A percentile compares a stretch with the other conserved stretches of the same genome.
Conservation (phyloP, 1,139 yeast genomes). For the Meyerozyma sp. region DNA sequence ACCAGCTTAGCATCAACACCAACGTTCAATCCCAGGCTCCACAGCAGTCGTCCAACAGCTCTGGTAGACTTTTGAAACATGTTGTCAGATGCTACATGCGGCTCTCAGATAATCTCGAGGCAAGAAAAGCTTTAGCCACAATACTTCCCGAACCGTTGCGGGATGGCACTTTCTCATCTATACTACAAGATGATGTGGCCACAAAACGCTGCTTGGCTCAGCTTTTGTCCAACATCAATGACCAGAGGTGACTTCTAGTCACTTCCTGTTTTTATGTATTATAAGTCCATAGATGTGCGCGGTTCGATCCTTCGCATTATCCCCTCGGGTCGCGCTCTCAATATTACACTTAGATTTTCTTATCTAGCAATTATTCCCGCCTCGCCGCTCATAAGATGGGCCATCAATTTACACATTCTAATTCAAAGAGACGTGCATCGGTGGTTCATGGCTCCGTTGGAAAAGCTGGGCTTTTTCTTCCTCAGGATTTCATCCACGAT, state of each 20-base stretch:
- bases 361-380: background rate
- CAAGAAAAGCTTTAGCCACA: conserved; percentile 79
- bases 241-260: conserved; percentile 14
- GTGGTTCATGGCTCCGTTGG: conserved; percentile 50
- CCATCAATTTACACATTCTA: conserved; percentile 45
- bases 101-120: conserved; percentile 84
- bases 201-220: conserved; percentile 87
- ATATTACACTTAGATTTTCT: background rate
- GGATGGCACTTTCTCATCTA: conserved; percentile 82
- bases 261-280: background rate
- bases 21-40: conserved; percentile 32
- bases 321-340: background rate
- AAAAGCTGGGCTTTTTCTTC: conserved; percentile 47
- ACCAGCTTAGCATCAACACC: conserved; percentile 52
- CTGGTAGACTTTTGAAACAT: conserved; percentile 84
- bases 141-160: conserved; percentile 83
- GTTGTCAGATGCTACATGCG: conserved; percentile 92
- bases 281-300: background rate
- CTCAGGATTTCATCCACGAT: conserved; percentile 37
- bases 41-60: conserved; percentile 34
- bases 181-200: conserved; percentile 80
- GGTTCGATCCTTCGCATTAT: background rate
- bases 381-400: conserved; percentile 4
- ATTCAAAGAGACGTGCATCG: conserved; percentile 46
- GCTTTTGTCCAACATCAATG: conserved; percentile 63